phyloP scores from a whole-genome alignment of 1,284 basidiomycete species.

The Coniferiporia sulphurascens region DNA sequence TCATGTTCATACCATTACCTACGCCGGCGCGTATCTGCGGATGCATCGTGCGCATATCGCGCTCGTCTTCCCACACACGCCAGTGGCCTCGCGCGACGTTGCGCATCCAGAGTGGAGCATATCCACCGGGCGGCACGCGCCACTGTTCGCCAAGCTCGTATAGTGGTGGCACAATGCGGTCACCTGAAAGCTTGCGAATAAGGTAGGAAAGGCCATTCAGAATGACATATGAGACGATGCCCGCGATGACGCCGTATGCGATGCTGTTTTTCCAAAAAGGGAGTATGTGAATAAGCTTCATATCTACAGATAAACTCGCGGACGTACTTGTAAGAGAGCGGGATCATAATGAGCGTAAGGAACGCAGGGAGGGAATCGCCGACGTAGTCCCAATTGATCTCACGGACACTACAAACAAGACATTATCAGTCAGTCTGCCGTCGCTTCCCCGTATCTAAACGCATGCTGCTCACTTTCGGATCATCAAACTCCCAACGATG shows the following conservation, averaged over 20 bases:
- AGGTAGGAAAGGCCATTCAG: constrained; percentile 69
- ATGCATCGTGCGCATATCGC: neutral
- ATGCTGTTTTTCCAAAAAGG: constrained; percentile 46
- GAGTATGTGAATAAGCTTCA: constrained; percentile 9
- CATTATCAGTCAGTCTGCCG: neutral
- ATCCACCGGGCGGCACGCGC: constrained; percentile 62
- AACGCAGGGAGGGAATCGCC: constrained; percentile 86
- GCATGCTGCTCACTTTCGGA: constrained; percentile 55
- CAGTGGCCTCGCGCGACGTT: constrained; percentile 9
- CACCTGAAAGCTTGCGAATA: constrained; percentile 50
- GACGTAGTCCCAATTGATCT: constrained; percentile 87
- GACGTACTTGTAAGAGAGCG: constrained; percentile 69
- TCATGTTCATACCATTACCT: no score
- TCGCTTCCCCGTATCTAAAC: no score
- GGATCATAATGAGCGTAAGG: constrained; percentile 74
- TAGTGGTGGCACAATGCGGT: constrained; percentile 65
- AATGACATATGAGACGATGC: constrained; percentile 65
- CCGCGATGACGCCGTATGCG: constrained; percentile 86
- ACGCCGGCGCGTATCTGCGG: neutral
- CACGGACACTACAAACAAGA: constrained; percentile 47
- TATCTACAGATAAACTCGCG: neutral
- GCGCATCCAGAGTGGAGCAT: constrained; percentile 68
- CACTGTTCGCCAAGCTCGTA: constrained; percentile 61
- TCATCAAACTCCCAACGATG: constrained; percentile 88
- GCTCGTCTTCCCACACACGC: constrained; percentile 12